Evolutionary conservation across 768 basidiomycete species (phyloP).

Genomic region (Fistulinella prunicolor): DNA sequence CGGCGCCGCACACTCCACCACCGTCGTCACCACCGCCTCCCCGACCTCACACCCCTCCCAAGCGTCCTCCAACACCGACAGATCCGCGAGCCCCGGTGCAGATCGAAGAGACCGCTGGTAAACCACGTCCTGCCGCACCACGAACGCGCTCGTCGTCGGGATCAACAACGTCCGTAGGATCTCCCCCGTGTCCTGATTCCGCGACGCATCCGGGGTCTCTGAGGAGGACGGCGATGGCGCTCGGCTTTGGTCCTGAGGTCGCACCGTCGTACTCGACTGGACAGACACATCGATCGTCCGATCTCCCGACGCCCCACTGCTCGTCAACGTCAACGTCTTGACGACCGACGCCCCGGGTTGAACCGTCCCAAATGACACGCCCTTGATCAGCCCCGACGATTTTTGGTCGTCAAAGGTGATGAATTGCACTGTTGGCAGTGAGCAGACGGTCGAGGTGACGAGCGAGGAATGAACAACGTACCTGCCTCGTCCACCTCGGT

Average conservation of each 20-base stretch:
- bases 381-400: slow-evolving; percentile 75
- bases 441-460: not conserved
- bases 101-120: slow-evolving; percentile 47
- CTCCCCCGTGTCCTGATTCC: slow-evolving; percentile 43
- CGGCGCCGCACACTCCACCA: slow-evolving; percentile 52
- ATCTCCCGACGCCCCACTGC: slow-evolving; percentile 62
- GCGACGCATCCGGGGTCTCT: not conserved
- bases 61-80: slow-evolving; percentile 50
- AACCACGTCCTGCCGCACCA: slow-evolving; percentile 46
- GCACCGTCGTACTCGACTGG: slow-evolving; percentile 49
- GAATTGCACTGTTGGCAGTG: slow-evolving; percentile 44
- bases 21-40: slow-evolving; percentile 55
- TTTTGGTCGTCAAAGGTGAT: slow-evolving; percentile 59
- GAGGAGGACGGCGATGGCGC: slow-evolving; percentile 3
- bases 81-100: slow-evolving; percentile 49
- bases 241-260: not conserved
- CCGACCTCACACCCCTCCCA: slow-evolving; percentile 51
- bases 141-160: slow-evolving; percentile 63
- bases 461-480: slow-evolving; percentile 33
- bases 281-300: slow-evolving; percentile 80
- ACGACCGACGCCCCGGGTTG: slow-evolving; percentile 51
- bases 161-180: slow-evolving; percentile 64
- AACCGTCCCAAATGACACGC: slow-evolving; percentile 62
- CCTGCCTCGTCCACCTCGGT: slow-evolving; percentile 71
- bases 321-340: slow-evolving; percentile 64